Evolutionary conservation across 495 filamentous ascomycete genomes (phyloP), one percentile per base, ranked within the genome.

Genomic region (Cercophora samala): DNA sequence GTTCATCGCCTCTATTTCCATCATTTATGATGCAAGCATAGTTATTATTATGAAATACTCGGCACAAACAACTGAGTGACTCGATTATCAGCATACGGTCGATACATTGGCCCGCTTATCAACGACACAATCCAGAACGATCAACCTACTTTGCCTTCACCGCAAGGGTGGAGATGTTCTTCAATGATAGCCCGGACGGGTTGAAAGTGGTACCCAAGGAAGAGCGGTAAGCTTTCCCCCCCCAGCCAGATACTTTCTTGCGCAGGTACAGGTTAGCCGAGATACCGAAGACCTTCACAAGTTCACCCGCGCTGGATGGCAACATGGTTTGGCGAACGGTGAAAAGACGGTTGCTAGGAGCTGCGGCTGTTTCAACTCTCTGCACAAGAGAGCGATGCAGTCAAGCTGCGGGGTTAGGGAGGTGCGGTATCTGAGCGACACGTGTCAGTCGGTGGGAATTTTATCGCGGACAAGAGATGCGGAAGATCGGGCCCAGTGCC

Each of bases 331-430:
- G 37, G 37, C 37, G 37, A 46, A 46, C 37, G 37, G 37, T 46
- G 37, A 46, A 46, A 46, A 46, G 37, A 46, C 37, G 37, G 37
- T 46, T 60, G 22, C 23, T 17, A 60, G 23, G 23, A 60, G 22
- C 17, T 42, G 21, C 23, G 11, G 58, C 53, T 42, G 66, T 68
- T 68, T 68, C 66, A 65, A 60, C 64, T 55, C 64, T 55, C 17
- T 18, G 51, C n/a, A 58, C 9, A 60, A 32, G 6, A 60, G 37
- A 46, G 37, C 37, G 65, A 63, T 63, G 65, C 65, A 42, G 66
- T 64, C 55, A 68, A 23, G 32, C 56, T 68, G 62, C 62, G 55
- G 55, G 54, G 29, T 55, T 62, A 62, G 26, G 64, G 37, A 54
- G 59, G 46, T 23, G 23, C 21, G 26, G 52, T 46, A 21, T 23